These are phyloP conservation scores for Spironucleus salmonicida DNA, from an alignment of 208 protist genomes.

Conservation along the genomic window DNA sequence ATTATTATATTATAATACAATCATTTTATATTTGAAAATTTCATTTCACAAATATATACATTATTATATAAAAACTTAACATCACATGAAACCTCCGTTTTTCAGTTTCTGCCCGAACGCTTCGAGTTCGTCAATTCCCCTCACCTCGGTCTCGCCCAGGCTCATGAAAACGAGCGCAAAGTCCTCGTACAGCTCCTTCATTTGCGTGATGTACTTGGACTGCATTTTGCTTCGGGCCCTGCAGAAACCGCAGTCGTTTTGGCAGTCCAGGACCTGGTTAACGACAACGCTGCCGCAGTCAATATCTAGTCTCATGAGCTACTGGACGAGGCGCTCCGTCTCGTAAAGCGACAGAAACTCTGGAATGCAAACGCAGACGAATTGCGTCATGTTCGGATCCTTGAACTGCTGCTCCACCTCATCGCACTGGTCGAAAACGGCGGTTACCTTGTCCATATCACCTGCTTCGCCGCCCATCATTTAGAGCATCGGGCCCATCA, in stretches of 20 bases:
- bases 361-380: conserved; percentile 91
- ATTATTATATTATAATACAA: too few relatives aligned
- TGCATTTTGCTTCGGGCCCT: conserved; percentile 8
- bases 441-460: neutral
- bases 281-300: conserved; percentile 46
- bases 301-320: conserved; percentile 71
- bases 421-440: neutral
- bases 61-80: too few relatives aligned
- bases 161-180: conserved; percentile 9
- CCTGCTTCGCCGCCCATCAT: neutral
- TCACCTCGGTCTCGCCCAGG: neutral
- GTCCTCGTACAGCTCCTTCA: conserved; percentile 28
- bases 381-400: conserved; percentile 59
- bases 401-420: conserved; percentile 43
- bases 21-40: too few relatives aligned
- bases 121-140: conserved; percentile 2
- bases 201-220: conserved; percentile 25
- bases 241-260: conserved; percentile 2
- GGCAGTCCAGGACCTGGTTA: conserved; percentile 21
- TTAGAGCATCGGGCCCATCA: neutral
- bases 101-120: neutral
- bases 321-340: conserved; percentile 89
- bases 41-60: too few relatives aligned
- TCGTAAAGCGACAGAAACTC: conserved; percentile 95
- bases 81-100: too few relatives aligned